phyloP scores from a whole-genome alignment of 441 rosid species.

The Monsonia emarginata region DNA sequence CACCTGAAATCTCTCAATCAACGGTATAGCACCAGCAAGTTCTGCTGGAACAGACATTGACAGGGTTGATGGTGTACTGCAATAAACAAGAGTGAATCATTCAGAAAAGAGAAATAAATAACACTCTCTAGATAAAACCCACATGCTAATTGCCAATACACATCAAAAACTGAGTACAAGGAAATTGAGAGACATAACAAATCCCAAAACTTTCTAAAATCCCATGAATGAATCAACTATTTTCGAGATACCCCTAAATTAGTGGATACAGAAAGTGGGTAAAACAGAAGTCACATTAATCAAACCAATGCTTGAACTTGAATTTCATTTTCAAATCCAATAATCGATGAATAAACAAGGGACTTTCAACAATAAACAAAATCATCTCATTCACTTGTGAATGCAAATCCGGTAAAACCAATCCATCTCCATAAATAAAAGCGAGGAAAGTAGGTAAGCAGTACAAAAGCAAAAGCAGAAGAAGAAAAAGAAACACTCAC shows the following conservation, averaged over 20 bases:
- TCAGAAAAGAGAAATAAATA: background rate
- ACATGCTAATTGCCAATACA: background rate
- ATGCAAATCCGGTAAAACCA: background rate
- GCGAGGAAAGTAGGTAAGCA: background rate
- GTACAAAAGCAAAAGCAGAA: background rate
- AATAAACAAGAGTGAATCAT: slow-evolving; percentile 1
- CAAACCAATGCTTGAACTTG: slow-evolving; percentile 1
- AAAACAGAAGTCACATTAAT: background rate
- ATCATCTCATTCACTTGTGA: background rate
- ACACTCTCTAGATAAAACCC: background rate
- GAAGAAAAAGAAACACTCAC: slow-evolving; percentile 24
- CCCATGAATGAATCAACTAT: background rate
- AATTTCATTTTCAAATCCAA: background rate
- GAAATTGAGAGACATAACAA: background rate
- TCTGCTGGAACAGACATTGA: slow-evolving; percentile 69
- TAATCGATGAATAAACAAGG: background rate
- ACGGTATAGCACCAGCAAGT: slow-evolving; percentile 85
- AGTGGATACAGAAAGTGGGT: background rate
- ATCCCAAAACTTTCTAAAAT: background rate
- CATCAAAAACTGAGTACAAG: background rate
- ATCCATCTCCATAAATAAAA: background rate
- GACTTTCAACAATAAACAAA: background rate
- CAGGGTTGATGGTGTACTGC: slow-evolving; percentile 42
- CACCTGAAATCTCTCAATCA: slow-evolving; percentile 88
- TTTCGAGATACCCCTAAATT: background rate